Percentiles rank a stretch among this genome's conserved stretches.
These are phyloP conservation scores for Coprinopsis cinerea DNA, from an alignment of 768 basidiomycete genomes.

Conservation along the genomic window DNA sequence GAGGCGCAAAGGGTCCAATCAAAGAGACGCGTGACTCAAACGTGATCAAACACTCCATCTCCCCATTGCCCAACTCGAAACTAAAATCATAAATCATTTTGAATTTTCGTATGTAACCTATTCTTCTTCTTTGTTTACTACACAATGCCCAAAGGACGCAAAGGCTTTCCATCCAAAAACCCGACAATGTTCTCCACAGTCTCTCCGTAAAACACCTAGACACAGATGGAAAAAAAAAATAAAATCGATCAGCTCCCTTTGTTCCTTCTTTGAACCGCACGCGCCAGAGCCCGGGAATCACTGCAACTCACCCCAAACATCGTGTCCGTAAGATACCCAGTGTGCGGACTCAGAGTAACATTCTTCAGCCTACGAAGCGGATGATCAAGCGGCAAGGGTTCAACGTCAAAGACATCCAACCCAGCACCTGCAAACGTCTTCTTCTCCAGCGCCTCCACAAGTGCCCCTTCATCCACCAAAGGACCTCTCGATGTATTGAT, in stretches of 20 bases:
- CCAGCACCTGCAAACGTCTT: constrained; percentile 52
- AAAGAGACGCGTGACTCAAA: constrained; percentile 12
- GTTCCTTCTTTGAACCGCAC: too few relatives aligned
- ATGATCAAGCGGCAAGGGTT: constrained; percentile 58
- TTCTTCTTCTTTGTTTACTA: not conserved
- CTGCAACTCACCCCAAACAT: constrained; percentile 39
- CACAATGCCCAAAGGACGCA: not conserved
- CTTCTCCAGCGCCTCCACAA: constrained; percentile 42
- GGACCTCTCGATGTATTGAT: constrained; percentile 67
- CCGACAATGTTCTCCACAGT: constrained; percentile 54
- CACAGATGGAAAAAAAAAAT: constrained; percentile 3
- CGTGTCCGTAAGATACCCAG: constrained; percentile 47
- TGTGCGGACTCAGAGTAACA: constrained; percentile 58
- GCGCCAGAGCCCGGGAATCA: too few relatives aligned
- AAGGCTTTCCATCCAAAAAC: constrained; percentile 40
- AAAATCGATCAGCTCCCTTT: too few relatives aligned
- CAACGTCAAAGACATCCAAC: constrained; percentile 60
- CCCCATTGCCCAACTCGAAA: constrained; percentile 9
- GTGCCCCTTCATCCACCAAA: constrained; percentile 52
- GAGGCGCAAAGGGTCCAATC: too few relatives aligned
- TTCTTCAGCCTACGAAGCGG: constrained; percentile 45
- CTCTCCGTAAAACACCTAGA: constrained; percentile 44
- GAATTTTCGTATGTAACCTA: too few relatives aligned
- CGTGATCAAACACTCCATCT: constrained; percentile 3
- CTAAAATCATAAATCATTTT: not conserved